Base-by-base conservation (phyloP, 768 basidiomycete genomes). In the Piloderma croceum region DNA sequence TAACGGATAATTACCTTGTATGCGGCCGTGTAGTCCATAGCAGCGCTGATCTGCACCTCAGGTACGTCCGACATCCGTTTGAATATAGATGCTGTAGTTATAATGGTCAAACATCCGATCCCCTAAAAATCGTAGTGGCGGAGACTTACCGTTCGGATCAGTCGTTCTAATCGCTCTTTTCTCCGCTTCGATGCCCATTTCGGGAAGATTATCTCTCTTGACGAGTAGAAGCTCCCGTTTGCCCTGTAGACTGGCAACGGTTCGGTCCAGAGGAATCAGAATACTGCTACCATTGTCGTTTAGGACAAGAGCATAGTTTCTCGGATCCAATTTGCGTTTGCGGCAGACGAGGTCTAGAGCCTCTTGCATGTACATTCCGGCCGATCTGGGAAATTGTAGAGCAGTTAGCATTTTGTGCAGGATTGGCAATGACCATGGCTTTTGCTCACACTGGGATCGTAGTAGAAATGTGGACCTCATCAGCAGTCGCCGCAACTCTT, bases 301-400 rank as follows among this genome's bases (percentile, higher is more conserved):
- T 34, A 86, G 63, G 29, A 93, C 65, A 17, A 98, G 73, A 2
- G 88, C 89, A 64, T 91, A 97, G 43, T 90, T 83, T 42, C 83
- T 78, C 22, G 84, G 74, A 51, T 83, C 74, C 19, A 67, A 62
- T 52, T 77, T 79, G 36, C 82, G 74, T 54, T 77, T 78, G 25
- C 76, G 70, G 56, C 87, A 90, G 2, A 90, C 83, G 17, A 81
- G 69, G 46, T 96, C 94, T 18, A 96, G 74, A 1, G 90, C 89
- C 60, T 98, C 94, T 51, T 93, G 91, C 78, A 97, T 85, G 59
- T 98, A 98, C 83, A 91, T 96, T 7, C 88, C 90, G 11, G 88
- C 81, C 7, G 90, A 81, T 5, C 84, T 89, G 52, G 29, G 24
- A 10, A 21, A 36, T n/a, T 6, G 31, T 18, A 38, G 34, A 38